Evolutionary conservation across 108 stramenopile genomes (phyloP).

Genomic region (Schizochytrium sp.): DNA sequence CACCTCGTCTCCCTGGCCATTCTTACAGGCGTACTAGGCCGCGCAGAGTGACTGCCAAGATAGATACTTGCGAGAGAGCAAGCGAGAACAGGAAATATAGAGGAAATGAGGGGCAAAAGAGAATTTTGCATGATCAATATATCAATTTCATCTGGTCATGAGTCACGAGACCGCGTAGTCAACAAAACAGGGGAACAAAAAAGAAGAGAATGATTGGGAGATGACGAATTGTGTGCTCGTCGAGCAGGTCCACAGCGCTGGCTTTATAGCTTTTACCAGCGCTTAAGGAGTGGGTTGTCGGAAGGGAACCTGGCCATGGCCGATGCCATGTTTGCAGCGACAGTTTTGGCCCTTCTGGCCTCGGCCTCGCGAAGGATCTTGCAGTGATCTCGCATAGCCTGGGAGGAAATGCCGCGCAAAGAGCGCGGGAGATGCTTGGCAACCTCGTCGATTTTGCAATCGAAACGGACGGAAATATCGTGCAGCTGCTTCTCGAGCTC

Average conservation of each 20-base stretch:
- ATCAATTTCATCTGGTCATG: too few species aligned
- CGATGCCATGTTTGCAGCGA: neutral
- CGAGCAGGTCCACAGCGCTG: too few species aligned
- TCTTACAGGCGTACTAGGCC: neutral
- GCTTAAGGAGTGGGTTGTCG: neutral
- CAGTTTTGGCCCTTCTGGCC: neutral
- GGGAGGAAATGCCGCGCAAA: neutral
- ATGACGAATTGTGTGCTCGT: too few species aligned
- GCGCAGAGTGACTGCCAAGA: too few species aligned
- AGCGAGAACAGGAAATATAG: too few species aligned
- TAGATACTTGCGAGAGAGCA: too few species aligned
- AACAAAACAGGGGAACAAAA: too few species aligned
- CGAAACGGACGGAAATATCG: neutral
- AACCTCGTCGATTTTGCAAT: neutral
- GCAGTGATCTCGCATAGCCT: conserved; percentile 12
- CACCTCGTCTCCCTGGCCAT: neutral
- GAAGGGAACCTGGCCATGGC: neutral
- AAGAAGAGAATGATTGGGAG: neutral
- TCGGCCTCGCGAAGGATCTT: neutral
- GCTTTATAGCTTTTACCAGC: neutral
- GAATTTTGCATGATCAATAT: too few species aligned
- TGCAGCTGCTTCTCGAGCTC: conserved; percentile 10
- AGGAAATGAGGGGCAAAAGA: too few species aligned
- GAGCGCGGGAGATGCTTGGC: conserved; percentile 8
- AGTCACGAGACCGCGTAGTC: too few species aligned